Evolutionary conservation across 2,329 filamentous ascomycete species (phyloP), one percentile per base, ranked within the genome.

Genomic region (Penicillium occitanis): DNA sequence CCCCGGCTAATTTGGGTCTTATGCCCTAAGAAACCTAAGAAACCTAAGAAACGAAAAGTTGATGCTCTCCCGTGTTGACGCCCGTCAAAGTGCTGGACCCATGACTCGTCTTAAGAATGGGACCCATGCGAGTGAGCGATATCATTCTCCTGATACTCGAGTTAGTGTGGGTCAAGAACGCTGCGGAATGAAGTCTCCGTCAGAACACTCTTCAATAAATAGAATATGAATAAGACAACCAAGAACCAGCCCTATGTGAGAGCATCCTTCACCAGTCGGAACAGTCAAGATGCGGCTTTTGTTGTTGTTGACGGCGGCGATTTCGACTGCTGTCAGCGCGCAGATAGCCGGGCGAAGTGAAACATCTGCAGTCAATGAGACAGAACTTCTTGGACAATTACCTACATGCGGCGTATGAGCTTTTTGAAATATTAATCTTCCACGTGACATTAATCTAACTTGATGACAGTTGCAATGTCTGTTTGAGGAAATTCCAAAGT

Each of bases 401-500:
- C 51, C 72, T 4, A 33, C 64, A 19, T 74, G 72, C 51, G 72
- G 69, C n/a, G 72, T 74, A 72, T 60, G 63, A 37, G n/a, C 40
- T 17, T 51, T 5, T 14, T 61, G 44, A 46, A 46, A 19, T 46
- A 19, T 46, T 22, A 46, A 46, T 46, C n/a, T 22, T 22, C 44
- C n/a, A 46, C 10, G 44, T 46, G n/a, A 46, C 6, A 46, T 22
- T 22, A 5, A 46, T 11, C n/a, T 11, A 22, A 46, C 4, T 11
- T 46, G 44, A 46, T 11, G 42, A 46, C 44, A 46, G 44, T 22
- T 46, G 8, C n/a, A 22, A 46, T 46, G 44, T 46, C n/a, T 46
- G n/a, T 3, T 22, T 46, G n/a, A 50, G 28, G 69, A 71, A 1
- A 66, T 78, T 22, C 70, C 74, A 4, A 69, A 73, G 67, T 81